Evolutionary conservation across 768 basidiomycete genomes (phyloP), one percentile per base, ranked within the genome.

Genomic region (Termitomyces sp.): DNA sequence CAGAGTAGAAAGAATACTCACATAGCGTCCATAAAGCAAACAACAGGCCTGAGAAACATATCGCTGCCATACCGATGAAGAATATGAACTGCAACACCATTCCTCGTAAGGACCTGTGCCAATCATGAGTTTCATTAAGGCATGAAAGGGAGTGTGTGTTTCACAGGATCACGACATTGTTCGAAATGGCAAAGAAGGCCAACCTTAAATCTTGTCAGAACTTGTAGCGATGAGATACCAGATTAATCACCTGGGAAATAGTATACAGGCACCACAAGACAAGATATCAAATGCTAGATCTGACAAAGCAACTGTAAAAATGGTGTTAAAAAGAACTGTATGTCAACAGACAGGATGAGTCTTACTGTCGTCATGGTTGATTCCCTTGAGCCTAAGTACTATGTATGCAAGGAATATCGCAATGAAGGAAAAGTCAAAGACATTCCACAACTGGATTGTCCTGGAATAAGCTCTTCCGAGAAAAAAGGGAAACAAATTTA

Each of bases 41-140:
- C 36, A 81, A 61, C 23, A 93, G 72, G 5, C 92, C 92, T 8
- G 91, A 93, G 70, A 94, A 93, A 70, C 91, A 93, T 18, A 86
- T 83, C 2, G 80, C 78, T 8, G 89, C 90, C 51, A 91, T 88
- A 6, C 79, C 78, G 51, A 93, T 88, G 74, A 93, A 93, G 71
- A 89, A 86, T 9, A 87, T 69, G 65, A 91, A 92, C 63, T 92
- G 87, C 0, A 81, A 77, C 35, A 90, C 86, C 91, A 94, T 94
- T 8, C 86, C 90, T 8, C 88, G 86, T 35, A 93, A 73, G 4
- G 91, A 86, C 50, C 91, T 93, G 62, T 44, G 30, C 40, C n/a
- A 26, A 53, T 46, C 9, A 44, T 50, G 23, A 61, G 56, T 14
- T 49, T 56, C 35, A 6, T 41, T 47, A 2, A 35, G 20, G 3